These are phyloP conservation scores for peach (Prunus persica) DNA, from an alignment of 306 rosid species.

Conservation along the genomic window DNA sequence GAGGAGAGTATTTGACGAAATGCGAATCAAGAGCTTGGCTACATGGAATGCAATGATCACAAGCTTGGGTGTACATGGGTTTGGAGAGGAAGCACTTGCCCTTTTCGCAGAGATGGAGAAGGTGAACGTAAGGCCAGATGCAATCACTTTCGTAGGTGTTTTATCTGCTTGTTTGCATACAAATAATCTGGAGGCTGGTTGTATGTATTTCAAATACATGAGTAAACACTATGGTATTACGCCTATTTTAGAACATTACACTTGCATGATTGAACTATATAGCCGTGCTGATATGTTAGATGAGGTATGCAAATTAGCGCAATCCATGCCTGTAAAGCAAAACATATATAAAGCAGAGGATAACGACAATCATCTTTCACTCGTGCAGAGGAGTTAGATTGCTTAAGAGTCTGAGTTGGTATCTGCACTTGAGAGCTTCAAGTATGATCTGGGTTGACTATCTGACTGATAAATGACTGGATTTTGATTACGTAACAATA, in stretches of 20 bases:
- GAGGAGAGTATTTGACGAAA: constrained; percentile 39
- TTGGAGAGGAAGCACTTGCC: constrained; percentile 43
- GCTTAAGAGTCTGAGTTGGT: not conserved
- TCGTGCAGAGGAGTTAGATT: not conserved
- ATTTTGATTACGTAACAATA: no score
- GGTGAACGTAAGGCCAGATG: constrained; percentile 31
- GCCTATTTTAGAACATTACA: constrained; percentile 51
- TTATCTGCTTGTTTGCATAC: constrained; percentile 30
- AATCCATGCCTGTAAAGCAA: constrained; percentile 9
- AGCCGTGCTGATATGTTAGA: constrained; percentile 27
- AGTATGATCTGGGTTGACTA: no score
- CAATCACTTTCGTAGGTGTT: constrained; percentile 34
- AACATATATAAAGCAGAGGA: not conserved
- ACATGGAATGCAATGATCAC: constrained; percentile 78
- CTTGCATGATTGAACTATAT: constrained; percentile 53
- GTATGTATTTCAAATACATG: constrained; percentile 34
- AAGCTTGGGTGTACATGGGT: constrained; percentile 73
- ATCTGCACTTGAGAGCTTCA: not conserved
- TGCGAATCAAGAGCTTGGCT: constrained; percentile 50
- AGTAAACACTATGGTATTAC: constrained; percentile 44
- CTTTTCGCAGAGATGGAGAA: constrained; percentile 48
- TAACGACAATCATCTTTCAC: not conserved
- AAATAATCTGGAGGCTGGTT: constrained; percentile 23
- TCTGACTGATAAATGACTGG: no score
- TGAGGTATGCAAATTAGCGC: constrained; percentile 21